phyloP scores from a whole-genome alignment of 495 filamentous ascomycete species.

The Penicillium crystallinum region DNA sequence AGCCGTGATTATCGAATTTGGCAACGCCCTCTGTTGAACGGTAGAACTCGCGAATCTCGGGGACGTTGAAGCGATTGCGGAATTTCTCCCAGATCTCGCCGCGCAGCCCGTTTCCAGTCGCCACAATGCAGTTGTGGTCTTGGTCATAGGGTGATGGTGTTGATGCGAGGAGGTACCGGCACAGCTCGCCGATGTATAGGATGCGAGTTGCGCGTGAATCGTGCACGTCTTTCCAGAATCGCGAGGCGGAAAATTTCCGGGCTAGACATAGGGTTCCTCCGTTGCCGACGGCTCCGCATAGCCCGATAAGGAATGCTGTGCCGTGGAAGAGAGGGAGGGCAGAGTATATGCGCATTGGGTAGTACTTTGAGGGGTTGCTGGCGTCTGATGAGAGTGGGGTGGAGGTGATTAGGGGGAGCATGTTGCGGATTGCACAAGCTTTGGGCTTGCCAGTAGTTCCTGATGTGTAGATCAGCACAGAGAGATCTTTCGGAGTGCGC shows the following conservation, averaged over 20 bases:
- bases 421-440: conserved; percentile 68
- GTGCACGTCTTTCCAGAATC: conserved; percentile 81
- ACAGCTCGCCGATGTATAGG: conserved; percentile 92
- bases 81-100: conserved; percentile 90
- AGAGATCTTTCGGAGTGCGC: conserved; percentile 47
- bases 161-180: conserved; percentile 78
- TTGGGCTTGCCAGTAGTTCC: conserved; percentile 93
- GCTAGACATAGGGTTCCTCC: conserved; percentile 42
- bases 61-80: conserved; percentile 76
- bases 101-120: conserved; percentile 83
- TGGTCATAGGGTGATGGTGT: conserved; percentile 69
- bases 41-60: conserved; percentile 84
- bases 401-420: conserved; percentile 45
- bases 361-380: conserved; percentile 38
- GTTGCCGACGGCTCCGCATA: conserved; percentile 39
- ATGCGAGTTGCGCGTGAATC: conserved; percentile 72
- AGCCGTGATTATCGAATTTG: conserved; percentile 67
- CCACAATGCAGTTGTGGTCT: conserved; percentile 67
- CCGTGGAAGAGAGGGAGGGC: conserved; percentile 92
- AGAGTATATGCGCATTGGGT: conserved; percentile 73
- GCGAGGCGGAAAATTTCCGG: conserved; percentile 78
- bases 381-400: conserved; percentile 33
- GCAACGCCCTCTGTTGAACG: conserved; percentile 74
- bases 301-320: conserved; percentile 63
- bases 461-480: conserved; percentile 74